Evolutionary conservation across 2,329 filamentous ascomycete genomes (phyloP).

Genomic region (Xylaria sp.): DNA sequence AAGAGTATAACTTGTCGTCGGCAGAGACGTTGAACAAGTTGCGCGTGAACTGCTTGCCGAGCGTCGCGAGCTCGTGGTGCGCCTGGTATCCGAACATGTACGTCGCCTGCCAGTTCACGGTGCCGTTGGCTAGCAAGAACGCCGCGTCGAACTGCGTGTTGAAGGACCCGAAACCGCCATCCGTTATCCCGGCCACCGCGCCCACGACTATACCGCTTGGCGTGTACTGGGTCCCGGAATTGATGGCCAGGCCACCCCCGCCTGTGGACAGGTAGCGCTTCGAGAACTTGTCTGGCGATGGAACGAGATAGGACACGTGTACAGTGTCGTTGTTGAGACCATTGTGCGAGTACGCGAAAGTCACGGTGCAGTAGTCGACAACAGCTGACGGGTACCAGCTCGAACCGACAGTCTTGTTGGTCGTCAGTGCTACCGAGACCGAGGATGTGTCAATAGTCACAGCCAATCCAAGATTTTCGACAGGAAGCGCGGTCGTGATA

Average conservation of each 20-base stretch:
- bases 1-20: slow-evolving; percentile 53
- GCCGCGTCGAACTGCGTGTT: slow-evolving; percentile 51
- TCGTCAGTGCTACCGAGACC: slow-evolving; percentile 46
- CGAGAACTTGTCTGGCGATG: slow-evolving; percentile 37
- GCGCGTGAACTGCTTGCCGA: slow-evolving; percentile 57
- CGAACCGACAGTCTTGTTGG: slow-evolving; percentile 47
- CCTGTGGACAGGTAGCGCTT: slow-evolving; percentile 49
- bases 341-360: slow-evolving; percentile 42
- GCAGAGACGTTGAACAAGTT: slow-evolving; percentile 52
- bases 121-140: slow-evolving; percentile 53
- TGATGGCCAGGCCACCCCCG: slow-evolving; percentile 51
- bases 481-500: slow-evolving; percentile 36
- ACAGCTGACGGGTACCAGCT: slow-evolving; percentile 41
- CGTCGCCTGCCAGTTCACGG: slow-evolving; percentile 50
- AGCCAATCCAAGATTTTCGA: slow-evolving; percentile 41
- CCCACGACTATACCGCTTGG: slow-evolving; percentile 51
- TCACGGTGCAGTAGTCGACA: slow-evolving; percentile 42
- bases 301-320: slow-evolving; percentile 41
- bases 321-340: slow-evolving; percentile 39
- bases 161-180: slow-evolving; percentile 62
- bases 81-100: slow-evolving; percentile 54
- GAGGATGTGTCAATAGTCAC: slow-evolving; percentile 46
- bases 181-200: slow-evolving; percentile 59
- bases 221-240: slow-evolving; percentile 46
- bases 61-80: slow-evolving; percentile 49